phyloP scores from a whole-genome alignment of 768 basidiomycete genomes.

The Imleria badia region DNA sequence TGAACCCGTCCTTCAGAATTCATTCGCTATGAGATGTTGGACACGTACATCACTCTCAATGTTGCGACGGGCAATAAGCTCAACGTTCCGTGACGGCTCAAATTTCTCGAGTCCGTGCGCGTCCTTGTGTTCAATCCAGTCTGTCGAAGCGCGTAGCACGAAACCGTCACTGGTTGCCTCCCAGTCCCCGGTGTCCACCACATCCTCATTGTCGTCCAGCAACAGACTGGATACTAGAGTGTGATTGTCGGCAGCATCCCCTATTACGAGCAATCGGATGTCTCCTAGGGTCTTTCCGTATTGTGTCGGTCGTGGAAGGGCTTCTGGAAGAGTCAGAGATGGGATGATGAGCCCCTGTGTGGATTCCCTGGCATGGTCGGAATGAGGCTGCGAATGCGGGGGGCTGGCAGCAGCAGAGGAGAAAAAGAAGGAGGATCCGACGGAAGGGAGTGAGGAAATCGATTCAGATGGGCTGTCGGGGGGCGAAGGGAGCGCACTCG shows the following conservation, averaged over 20 bases:
- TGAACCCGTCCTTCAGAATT: conserved; percentile 7
- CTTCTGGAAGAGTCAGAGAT: conserved; percentile 59
- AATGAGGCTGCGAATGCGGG: conserved; percentile 47
- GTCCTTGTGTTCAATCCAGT: conserved; percentile 69
- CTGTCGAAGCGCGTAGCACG: conserved; percentile 60
- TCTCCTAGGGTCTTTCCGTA: conserved; percentile 70
- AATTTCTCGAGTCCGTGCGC: conserved; percentile 64
- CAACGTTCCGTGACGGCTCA: conserved; percentile 64
- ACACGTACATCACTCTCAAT: conserved; percentile 46
- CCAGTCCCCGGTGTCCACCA: conserved; percentile 62
- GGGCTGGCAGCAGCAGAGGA: conserved; percentile 71
- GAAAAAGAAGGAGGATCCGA: conserved; percentile 76
- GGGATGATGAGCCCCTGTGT: conserved; percentile 67
- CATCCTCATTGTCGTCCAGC: conserved; percentile 64
- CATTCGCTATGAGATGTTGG: neutral
- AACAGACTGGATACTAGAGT: conserved; percentile 47
- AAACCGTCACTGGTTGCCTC: conserved; percentile 47
- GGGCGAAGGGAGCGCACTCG: conserved; percentile 53
- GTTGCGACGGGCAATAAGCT: conserved; percentile 52
- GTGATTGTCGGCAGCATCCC: conserved; percentile 35
- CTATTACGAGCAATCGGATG: conserved; percentile 55
- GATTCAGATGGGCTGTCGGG: conserved; percentile 65
- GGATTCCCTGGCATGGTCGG: conserved; percentile 38
- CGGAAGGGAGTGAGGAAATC: conserved; percentile 68
- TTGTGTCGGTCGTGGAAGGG: conserved; percentile 61